Conservation (phyloP, 2,329 filamentous ascomycete species). For the Nakataea oryzae region DNA sequence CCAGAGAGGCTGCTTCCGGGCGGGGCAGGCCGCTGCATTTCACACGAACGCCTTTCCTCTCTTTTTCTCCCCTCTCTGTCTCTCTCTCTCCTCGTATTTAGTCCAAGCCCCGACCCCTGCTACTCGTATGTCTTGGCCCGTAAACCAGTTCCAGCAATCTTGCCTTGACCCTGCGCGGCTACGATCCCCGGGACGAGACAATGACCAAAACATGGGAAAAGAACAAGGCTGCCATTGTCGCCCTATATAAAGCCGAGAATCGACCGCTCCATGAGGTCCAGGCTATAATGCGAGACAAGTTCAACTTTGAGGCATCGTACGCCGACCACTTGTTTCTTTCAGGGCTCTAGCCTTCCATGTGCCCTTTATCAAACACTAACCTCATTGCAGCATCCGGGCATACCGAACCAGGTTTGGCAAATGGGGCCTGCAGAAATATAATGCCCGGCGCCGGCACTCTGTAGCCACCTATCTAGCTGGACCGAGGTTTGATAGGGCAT, state of each 20-base stretch:
- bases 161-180: neutral
- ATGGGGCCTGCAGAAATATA: slow-evolving; percentile 38
- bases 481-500: too few relatives aligned
- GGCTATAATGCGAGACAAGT: slow-evolving; percentile 22
- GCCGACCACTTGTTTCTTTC: slow-evolving; percentile 9
- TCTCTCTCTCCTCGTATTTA: neutral
- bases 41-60: neutral
- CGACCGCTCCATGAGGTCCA: slow-evolving; percentile 29
- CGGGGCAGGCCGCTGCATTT: neutral
- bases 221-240: slow-evolving; percentile 22
- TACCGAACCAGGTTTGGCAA: slow-evolving; percentile 36
- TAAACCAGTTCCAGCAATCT: neutral
- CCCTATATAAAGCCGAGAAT: slow-evolving; percentile 27
- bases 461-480: neutral
- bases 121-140: neutral
- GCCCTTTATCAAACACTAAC: neutral
- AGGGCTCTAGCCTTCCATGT: neutral
- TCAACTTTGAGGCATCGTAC: slow-evolving; percentile 27
- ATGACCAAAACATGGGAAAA: slow-evolving; percentile 36
- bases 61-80: neutral
- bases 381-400: slow-evolving; percentile 21
- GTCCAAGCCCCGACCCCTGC: neutral
- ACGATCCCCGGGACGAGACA: neutral
- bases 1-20: neutral
- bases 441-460: slow-evolving; percentile 17